Conservation (phyloP, 2,329 filamentous ascomycete species). For the Macrophomina pseudophaseolina region DNA sequence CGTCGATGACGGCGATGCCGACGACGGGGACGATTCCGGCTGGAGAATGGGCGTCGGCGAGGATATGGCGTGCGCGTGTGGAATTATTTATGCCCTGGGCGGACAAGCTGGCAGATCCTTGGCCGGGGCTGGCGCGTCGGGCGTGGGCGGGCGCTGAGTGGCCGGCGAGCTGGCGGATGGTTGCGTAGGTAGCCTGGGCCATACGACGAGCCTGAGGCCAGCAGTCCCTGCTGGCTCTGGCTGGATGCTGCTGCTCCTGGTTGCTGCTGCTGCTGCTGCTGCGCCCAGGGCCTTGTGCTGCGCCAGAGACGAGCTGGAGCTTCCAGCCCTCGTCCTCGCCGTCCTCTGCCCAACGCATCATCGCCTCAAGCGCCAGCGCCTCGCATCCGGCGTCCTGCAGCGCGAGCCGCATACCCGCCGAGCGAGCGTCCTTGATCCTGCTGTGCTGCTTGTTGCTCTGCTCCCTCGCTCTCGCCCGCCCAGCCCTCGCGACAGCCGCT, state of each 20-base stretch:
- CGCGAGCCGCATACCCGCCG: constrained; percentile 19
- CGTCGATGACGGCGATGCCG: constrained; percentile 12
- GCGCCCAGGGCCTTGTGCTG: background rate
- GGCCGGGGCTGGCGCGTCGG: background rate
- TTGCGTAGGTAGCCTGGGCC: background rate
- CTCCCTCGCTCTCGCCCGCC: constrained; percentile 15
- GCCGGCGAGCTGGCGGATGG: background rate
- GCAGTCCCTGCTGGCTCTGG: background rate
- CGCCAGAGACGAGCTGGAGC: constrained; percentile 2
- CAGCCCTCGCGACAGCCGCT: background rate
- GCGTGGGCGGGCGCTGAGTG: background rate
- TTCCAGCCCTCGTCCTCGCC: background rate
- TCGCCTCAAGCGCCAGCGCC: constrained; percentile 15
- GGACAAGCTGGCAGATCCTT: background rate
- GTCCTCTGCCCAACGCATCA: constrained; percentile 15
- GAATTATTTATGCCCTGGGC: background rate
- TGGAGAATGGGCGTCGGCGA: background rate
- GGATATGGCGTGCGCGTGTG: background rate
- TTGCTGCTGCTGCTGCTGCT: background rate
- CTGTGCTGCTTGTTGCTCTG: background rate
- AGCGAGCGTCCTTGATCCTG: constrained; percentile 4
- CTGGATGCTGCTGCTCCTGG: background rate
- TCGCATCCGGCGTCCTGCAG: constrained; percentile 23
- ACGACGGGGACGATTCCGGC: background rate
- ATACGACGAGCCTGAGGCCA: background rate